A percentile compares a stretch with the other conserved stretches of the same genome.
These are phyloP conservation scores for Balakata baccata DNA, from an alignment of 345 rosid species.

Conservation along the genomic window DNA sequence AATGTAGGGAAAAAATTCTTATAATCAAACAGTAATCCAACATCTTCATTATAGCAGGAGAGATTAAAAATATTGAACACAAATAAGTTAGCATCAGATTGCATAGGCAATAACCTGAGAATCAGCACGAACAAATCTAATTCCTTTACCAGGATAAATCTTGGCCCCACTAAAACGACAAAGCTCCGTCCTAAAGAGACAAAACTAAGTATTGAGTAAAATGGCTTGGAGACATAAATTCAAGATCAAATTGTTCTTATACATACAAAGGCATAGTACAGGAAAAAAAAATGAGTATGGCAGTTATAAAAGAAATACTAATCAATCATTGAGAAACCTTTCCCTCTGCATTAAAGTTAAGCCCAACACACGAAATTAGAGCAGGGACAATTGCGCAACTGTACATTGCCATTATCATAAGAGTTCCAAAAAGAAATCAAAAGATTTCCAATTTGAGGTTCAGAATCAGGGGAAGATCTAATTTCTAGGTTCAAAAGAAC, in stretches of 20 bases:
- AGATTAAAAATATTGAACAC: not conserved
- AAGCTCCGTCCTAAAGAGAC: slow-evolving; percentile 22
- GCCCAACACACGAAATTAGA: too few species aligned
- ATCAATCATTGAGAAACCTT: not conserved
- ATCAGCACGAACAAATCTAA: slow-evolving; percentile 29
- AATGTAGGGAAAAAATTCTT: not conserved
- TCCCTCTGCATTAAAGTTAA: not conserved
- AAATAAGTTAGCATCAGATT: not conserved
- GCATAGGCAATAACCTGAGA: slow-evolving; percentile 21
- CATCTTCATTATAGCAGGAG: not conserved
- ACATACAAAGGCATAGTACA: not conserved
- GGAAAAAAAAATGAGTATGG: too few species aligned
- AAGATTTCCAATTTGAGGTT: not conserved
- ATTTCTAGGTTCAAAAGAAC: not conserved
- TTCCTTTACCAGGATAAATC: slow-evolving; percentile 36
- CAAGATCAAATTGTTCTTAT: not conserved
- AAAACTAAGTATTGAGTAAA: not conserved
- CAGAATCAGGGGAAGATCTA: not conserved
- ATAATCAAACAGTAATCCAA: not conserved
- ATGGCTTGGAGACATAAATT: not conserved
- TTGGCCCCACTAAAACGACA: slow-evolving; percentile 35
- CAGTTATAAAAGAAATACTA: not conserved
- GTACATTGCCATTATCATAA: too few species aligned
- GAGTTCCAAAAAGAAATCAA: not conserved
- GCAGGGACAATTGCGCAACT: too few species aligned